These are phyloP conservation scores for Fusarium sp. DNA, from an alignment of 2,329 filamentous ascomycete genomes.

Conservation along the genomic window DNA sequence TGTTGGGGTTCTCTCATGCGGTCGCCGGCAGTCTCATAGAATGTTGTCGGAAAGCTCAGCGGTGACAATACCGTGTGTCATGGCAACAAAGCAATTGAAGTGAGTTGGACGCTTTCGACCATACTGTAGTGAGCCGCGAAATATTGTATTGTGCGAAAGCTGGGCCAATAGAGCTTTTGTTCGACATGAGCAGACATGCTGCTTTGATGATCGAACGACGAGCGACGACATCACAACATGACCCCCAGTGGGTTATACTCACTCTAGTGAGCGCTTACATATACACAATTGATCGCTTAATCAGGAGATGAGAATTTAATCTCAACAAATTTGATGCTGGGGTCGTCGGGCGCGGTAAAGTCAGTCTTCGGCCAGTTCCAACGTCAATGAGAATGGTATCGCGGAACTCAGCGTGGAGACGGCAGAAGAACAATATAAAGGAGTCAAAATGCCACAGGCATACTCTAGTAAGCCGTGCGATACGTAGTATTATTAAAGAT, in stretches of 20 bases:
- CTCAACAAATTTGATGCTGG: neutral
- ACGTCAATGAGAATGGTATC: fast-evolving
- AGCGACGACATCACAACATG: neutral
- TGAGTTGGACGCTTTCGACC: fast-evolving
- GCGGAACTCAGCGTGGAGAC: fast-evolving
- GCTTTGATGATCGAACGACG: neutral
- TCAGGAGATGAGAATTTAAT: fast-evolving
- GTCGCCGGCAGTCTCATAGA: neutral
- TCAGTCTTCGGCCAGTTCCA: neutral
- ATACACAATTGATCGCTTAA: fast-evolving
- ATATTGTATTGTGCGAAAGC: fast-evolving
- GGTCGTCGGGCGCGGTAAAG: neutral
- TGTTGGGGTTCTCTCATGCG: fast-evolving
- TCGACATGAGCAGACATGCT: neutral
- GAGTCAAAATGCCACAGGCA: fast-evolving
- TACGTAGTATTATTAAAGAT: fast-evolving
- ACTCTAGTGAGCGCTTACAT: fast-evolving
- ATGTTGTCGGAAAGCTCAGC: neutral
- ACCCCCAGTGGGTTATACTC: fast-evolving
- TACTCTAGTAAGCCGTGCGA: fast-evolving
- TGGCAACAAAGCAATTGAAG: neutral
- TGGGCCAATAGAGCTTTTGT: neutral
- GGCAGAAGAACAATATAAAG: too few species aligned
- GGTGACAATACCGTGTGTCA: neutral
- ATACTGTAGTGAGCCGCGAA: fast-evolving